Conservation (phyloP, 768 basidiomycete genomes). For the Pilatotrama ljubarskyi region DNA sequence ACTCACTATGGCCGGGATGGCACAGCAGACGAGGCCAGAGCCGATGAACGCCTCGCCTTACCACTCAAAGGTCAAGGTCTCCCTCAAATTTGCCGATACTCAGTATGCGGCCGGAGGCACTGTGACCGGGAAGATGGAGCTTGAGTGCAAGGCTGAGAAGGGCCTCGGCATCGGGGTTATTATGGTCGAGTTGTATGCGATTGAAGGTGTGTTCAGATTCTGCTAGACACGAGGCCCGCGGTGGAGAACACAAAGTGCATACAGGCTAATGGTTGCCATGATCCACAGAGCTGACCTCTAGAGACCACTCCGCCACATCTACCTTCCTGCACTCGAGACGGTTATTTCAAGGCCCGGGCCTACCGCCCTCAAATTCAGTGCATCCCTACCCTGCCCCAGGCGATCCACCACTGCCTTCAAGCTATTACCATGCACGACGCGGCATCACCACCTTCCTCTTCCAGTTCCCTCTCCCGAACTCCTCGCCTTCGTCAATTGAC, state of each 20-base stretch:
- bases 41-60: slow-evolving; percentile 83
- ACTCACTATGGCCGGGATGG: slow-evolving; percentile 26
- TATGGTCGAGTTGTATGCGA: slow-evolving; percentile 74
- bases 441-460: slow-evolving; percentile 81
- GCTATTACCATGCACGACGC: slow-evolving; percentile 72
- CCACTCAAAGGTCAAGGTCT: slow-evolving; percentile 77
- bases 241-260: too few relatives aligned
- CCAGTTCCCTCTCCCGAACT: slow-evolving; percentile 65
- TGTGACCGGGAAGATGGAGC: slow-evolving; percentile 74
- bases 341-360: slow-evolving; percentile 76
- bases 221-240: too few relatives aligned
- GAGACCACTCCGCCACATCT: slow-evolving; percentile 79
- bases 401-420: slow-evolving; percentile 58
- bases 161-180: slow-evolving; percentile 73
- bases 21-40: slow-evolving; percentile 42
- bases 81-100: slow-evolving; percentile 57
- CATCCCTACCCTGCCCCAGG: slow-evolving; percentile 58
- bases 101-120: slow-evolving; percentile 65
- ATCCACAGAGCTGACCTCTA: slow-evolving; percentile 64
- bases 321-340: slow-evolving; percentile 71
- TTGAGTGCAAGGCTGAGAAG: slow-evolving; percentile 74
- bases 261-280: neutral
- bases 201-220: slow-evolving; percentile 29
- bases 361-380: slow-evolving; percentile 85
- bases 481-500: slow-evolving; percentile 68